phyloP scores from a whole-genome alignment of 2,329 filamentous ascomycete genomes.

The Chaetomium sp. region DNA sequence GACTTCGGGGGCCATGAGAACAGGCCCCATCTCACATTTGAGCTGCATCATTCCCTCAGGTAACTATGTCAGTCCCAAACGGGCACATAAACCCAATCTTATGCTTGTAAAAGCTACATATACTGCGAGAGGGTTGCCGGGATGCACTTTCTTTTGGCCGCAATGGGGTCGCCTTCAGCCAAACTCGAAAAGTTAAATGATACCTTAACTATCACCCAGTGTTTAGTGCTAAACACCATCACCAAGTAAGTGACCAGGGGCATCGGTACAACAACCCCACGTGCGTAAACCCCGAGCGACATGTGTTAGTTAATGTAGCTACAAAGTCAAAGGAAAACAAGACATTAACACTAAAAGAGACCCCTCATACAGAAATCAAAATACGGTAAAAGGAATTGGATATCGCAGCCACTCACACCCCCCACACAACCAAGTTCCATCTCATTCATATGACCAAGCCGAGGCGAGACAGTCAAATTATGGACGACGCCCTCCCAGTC shows the following conservation, averaged over 20 bases:
- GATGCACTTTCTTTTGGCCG: background rate
- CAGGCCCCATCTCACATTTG: background rate
- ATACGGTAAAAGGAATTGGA: constrained; percentile 12
- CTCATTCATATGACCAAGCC: constrained; percentile 6
- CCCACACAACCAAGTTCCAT: constrained; percentile 10
- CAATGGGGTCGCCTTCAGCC: background rate
- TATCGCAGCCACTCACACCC: constrained; percentile 19
- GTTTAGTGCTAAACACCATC: background rate
- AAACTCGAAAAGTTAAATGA: background rate
- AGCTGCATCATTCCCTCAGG: too few species aligned
- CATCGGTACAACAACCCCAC: background rate
- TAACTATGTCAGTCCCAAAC: too few species aligned
- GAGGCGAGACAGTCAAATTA: background rate
- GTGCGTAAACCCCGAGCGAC: background rate
- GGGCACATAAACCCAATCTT: background rate
- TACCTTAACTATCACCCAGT: background rate
- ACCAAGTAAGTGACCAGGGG: background rate
- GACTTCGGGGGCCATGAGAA: background rate
- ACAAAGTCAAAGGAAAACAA: background rate
- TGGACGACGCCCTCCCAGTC: constrained; percentile 5
- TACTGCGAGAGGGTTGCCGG: background rate
- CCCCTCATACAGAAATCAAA: constrained; percentile 11
- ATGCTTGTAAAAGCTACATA: background rate
- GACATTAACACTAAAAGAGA: constrained; percentile 9
- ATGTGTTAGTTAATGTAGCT: background rate